phyloP scores from a whole-genome alignment of 768 basidiomycete genomes.

The Rhodosporidiobolus sp. region DNA sequence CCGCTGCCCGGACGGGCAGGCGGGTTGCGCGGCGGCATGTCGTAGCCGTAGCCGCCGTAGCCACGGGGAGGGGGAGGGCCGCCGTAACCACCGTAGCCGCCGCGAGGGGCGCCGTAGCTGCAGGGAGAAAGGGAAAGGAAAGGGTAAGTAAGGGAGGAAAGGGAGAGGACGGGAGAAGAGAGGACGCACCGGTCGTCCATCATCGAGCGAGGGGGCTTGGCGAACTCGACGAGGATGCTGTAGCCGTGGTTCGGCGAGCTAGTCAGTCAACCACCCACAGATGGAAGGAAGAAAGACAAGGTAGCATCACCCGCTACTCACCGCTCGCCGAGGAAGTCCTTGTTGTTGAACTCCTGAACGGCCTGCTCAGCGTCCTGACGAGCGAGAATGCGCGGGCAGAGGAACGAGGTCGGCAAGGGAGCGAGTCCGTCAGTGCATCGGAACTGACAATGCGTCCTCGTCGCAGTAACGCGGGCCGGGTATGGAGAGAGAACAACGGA shows the following conservation, averaged over 20 bases:
- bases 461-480: not conserved
- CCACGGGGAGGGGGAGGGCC: constrained; percentile 58
- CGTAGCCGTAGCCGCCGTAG: constrained; percentile 53
- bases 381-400: no score
- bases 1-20: constrained; percentile 55
- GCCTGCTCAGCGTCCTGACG: constrained; percentile 90
- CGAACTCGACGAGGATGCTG: constrained; percentile 94
- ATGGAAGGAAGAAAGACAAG: constrained; percentile 1
- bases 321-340: constrained; percentile 84
- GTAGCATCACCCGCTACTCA: constrained; percentile 46
- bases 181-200: constrained; percentile 32
- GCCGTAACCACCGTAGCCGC: constrained; percentile 41
- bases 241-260: no score
- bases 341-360: constrained; percentile 73
- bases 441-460: not conserved
- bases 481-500: constrained; percentile 36
- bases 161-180: not conserved
- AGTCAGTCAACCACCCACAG: not conserved
- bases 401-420: not conserved
- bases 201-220: constrained; percentile 62
- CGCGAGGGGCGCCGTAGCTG: constrained; percentile 8
- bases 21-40: constrained; percentile 66
- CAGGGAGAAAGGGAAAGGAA: no score
- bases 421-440: no score
- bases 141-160: not conserved